These are phyloP conservation scores for Cytospora mali DNA, from an alignment of 2,329 filamentous ascomycete genomes.

Conservation along the genomic window DNA sequence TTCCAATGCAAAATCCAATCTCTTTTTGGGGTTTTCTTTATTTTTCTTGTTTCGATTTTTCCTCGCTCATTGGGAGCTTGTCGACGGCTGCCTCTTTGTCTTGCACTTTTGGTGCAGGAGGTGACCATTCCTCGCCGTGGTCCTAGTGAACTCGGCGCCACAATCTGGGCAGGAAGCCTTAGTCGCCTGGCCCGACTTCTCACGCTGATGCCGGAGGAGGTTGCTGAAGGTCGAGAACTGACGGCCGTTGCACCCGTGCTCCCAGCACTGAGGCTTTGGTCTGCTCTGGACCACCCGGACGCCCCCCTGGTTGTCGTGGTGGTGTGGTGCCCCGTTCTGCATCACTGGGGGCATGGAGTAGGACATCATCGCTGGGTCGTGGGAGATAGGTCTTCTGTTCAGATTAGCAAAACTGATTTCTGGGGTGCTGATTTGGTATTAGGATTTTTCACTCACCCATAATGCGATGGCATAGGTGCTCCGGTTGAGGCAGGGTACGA, in stretches of 20 bases:
- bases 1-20: conserved; percentile 17
- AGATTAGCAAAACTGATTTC: conserved; percentile 9
- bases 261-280: conserved; percentile 96
- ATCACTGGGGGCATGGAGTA: conserved; percentile 37
- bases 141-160: conserved; percentile 90
- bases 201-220: conserved; percentile 85
- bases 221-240: conserved; percentile 98
- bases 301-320: conserved; percentile 46
- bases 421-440: neutral
- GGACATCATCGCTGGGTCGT: conserved; percentile 32
- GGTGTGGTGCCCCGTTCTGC: conserved; percentile 31
- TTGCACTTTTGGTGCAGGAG: conserved; percentile 89
- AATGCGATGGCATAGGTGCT: conserved; percentile 36
- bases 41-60: neutral
- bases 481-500: conserved; percentile 34
- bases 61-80: conserved; percentile 34
- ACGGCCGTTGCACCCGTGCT: conserved; percentile 93
- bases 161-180: conserved; percentile 91
- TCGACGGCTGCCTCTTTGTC: conserved; percentile 53
- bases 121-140: conserved; percentile 85
- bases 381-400: conserved; percentile 30
- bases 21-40: conserved; percentile 6
- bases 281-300: conserved; percentile 74
- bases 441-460: conserved; percentile 36
- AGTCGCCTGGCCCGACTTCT: conserved; percentile 87